phyloP scores from a whole-genome alignment of 495 filamentous ascomycete species.

The Aspergillus hancockii region DNA sequence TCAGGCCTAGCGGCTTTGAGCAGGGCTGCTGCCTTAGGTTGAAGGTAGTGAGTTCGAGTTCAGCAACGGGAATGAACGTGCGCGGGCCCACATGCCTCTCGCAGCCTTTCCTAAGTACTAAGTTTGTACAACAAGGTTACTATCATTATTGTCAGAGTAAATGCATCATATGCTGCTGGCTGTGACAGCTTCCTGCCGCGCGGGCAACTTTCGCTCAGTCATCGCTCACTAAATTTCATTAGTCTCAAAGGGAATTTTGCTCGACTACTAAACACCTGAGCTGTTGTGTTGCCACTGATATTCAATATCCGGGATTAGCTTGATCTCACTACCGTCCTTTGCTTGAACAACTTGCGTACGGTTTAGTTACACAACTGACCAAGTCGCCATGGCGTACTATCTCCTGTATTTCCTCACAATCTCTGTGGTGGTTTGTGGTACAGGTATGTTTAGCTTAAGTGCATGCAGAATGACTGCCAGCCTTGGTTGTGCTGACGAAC shows the following conservation, averaged over 20 bases:
- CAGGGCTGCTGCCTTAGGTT: constrained; percentile 17
- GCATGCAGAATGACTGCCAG: not conserved
- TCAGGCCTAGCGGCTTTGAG: constrained; percentile 34
- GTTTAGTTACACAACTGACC: not conserved
- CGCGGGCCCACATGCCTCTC: constrained; percentile 16
- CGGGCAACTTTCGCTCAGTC: not conserved
- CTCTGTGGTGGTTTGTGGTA: constrained; percentile 59
- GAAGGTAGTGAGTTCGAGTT: constrained; percentile 9
- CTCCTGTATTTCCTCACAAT: constrained; percentile 75
- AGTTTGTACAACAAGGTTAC: not conserved
- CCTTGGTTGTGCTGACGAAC: constrained; percentile 16
- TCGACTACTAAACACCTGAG: not conserved
- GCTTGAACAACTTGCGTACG: not conserved
- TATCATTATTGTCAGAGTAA: too few species aligned
- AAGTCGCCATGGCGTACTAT: constrained; percentile 61
- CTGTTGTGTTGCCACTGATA: not conserved
- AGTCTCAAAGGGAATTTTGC: not conserved
- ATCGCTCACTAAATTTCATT: not conserved
- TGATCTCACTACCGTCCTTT: not conserved
- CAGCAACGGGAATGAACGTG: not conserved
- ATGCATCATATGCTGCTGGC: not conserved
- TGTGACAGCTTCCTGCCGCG: constrained; percentile 15
- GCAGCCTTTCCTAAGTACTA: not conserved
- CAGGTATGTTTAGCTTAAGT: constrained; percentile 45
- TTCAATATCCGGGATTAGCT: not conserved